phyloP scores from a whole-genome alignment of 2,329 filamentous ascomycete species.

The Trichoderma brevicompactum region DNA sequence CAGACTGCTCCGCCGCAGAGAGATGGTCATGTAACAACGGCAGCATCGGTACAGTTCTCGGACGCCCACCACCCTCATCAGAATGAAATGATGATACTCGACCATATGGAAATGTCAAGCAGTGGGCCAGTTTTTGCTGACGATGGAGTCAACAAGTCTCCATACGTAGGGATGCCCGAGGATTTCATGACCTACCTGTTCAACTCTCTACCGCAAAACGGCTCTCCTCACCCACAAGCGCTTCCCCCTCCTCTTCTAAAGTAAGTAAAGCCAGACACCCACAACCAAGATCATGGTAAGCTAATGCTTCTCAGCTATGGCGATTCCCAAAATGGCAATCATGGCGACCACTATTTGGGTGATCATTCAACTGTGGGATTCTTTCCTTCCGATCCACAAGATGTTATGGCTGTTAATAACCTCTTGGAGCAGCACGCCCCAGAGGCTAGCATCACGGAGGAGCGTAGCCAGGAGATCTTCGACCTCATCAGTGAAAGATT shows the following conservation, averaged over 20 bases:
- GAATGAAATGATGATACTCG: conserved; percentile 62
- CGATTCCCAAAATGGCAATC: conserved; percentile 51
- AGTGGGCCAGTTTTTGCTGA: conserved; percentile 90
- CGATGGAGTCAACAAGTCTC: conserved; percentile 77
- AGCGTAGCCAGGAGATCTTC: conserved; percentile 82
- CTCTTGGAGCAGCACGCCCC: conserved; percentile 79
- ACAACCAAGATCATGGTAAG: not conserved
- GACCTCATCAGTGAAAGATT: conserved; percentile 82
- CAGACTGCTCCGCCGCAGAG: conserved; percentile 37
- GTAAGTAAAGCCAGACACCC: conserved; percentile 45
- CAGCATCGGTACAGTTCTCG: conserved; percentile 49
- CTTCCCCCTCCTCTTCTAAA: conserved; percentile 49
- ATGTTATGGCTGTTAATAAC: conserved; percentile 89
- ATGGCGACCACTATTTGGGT: conserved; percentile 52
- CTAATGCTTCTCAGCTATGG: conserved; percentile 53
- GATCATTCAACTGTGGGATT: conserved; percentile 57
- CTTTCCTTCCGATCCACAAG: conserved; percentile 66
- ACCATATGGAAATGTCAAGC: conserved; percentile 66
- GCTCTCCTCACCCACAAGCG: conserved; percentile 49
- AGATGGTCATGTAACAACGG: conserved; percentile 45
- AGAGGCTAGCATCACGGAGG: conserved; percentile 81
- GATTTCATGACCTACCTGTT: conserved; percentile 88
- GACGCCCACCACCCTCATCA: conserved; percentile 51
- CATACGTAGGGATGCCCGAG: conserved; percentile 80
- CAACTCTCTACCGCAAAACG: conserved; percentile 50